Base-by-base conservation (phyloP, 75 land plant genomes). In the Sequoia sempervirens region DNA sequence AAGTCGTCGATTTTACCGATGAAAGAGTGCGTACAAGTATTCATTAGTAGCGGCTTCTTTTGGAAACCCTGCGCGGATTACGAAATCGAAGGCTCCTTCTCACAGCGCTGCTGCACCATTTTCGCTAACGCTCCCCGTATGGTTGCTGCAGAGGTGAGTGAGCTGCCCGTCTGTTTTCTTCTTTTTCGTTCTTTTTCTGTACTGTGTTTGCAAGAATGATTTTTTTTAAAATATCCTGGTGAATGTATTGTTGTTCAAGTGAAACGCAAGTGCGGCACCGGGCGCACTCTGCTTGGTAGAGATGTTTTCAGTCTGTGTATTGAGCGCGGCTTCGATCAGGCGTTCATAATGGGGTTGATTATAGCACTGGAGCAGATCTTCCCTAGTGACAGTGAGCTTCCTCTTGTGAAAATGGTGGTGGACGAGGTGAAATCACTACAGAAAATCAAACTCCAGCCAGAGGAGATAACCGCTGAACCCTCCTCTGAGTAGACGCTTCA, bases 1-100 rank as follows among this genome's bases (percentile, higher is more conserved):
- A 84, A 91, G 30, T 83, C 89, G 1, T 91, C 91, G 43, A 91
- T 91, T 9, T 84, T 91, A 38, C 40, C 79, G 5, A 37, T 20
- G 5, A 75, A 40, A 15, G 37, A 40, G 5, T 6, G 26, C 18
- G 79, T 75, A 23, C 40, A 75, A 38, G 79, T 75, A 75, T 75
- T 75, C 41, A 75, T 75, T 46, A 75, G 15, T 2, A 20, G 38
- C 45, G 41, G 41, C 26, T 75, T 37, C 10, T 75, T 75, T 8
- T 75, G 26, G 20, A 75, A 37, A 17, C 41, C 41, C 8, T 79
- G 47, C 64, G 34, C 38, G 61, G 18, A 81, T 80, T 92, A 90
- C 84, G 90, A 85, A 82, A 84, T 92, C 46, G 89, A 91, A 28
- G 94, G 94, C 8, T 89, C 87, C 18, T 92, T 89, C 82, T 69